Base-by-base conservation (phyloP, 441 rosid species). In the Adansonia gregorii region DNA sequence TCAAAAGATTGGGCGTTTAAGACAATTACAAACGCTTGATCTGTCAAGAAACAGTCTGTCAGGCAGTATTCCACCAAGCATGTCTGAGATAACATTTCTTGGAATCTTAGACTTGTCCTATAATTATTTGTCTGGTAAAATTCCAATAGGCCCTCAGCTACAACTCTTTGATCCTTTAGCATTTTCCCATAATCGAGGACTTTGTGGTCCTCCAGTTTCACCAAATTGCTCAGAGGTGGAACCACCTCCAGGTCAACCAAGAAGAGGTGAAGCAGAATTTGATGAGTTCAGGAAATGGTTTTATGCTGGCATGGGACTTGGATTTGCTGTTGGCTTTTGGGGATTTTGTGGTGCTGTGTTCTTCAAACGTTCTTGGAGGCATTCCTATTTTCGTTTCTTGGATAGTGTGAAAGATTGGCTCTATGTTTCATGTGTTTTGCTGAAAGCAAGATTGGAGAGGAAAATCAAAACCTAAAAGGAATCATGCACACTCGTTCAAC, bases 221-320 rank as follows among this genome's bases (percentile, higher is more conserved):
- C 15, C 9, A 0, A 61, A 15, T 8, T 75, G 78, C 59, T 35
- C 61, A 11, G 27, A 2, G 22, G 49, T 4, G 51, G 69, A 63
- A 48, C 3, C 10, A 24, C 27, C 27, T 24, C 27, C 0, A 24
- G 27, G 27, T 24, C 27, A 24, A 9, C 24, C 69, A 24, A 9
- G n/a, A 46, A 6, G 11, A 46, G 49, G 10, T 24, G 19, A 39
- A 4, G 78, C 14, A 71, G 61, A 52, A 2, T 2, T 6, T 7
- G 48, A 69, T 67, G 72, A 45, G 20, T 67, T 67, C 43, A 19
- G 41, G 1, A 48, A 11, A 12, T 69, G 73, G 81, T 56, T 78
- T 9, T 73, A 73, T 66, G 20, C 15, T 2, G 55, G 78, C 35
- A 55, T 78, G 48, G 56, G 27, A 1, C 1, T 56, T 3, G 81